A percentile compares a stretch with the other conserved stretches of the same genome.
Evolutionary conservation across 1,284 basidiomycete genomes (phyloP).

Genomic region (Jaminaea rosea): DNA sequence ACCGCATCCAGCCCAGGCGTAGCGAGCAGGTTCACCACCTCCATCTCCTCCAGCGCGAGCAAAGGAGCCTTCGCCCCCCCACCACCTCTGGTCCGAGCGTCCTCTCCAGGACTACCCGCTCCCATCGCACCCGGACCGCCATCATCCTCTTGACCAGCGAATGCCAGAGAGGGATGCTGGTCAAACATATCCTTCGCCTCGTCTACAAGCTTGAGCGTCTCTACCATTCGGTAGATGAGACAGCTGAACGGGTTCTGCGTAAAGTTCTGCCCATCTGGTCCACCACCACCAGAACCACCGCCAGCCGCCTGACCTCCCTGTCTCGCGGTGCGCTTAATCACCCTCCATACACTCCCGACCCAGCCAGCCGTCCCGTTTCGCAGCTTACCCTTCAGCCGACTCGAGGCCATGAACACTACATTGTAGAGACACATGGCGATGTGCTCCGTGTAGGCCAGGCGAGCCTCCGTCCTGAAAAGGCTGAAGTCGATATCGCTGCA

Average conservation of each 20-base stretch:
- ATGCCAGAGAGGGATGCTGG: conserved; percentile 49
- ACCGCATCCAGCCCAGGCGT: conserved; percentile 3
- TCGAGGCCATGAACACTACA: conserved; percentile 72
- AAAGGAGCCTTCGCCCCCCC: background rate
- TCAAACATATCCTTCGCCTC: conserved; percentile 68
- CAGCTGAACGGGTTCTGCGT: conserved; percentile 56
- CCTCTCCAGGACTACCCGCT: background rate
- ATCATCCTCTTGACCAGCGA: conserved; percentile 8
- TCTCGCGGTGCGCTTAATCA: conserved; percentile 48
- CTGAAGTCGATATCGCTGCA: conserved; percentile 67
- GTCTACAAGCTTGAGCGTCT: conserved; percentile 75
- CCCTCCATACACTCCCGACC: conserved; percentile 48
- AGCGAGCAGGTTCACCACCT: conserved; percentile 1
- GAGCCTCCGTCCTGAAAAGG: conserved; percentile 58
- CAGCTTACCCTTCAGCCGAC: conserved; percentile 61
- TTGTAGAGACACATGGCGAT: conserved; percentile 72
- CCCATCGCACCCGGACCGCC: background rate
- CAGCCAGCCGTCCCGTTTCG: conserved; percentile 51
- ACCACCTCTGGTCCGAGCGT: background rate
- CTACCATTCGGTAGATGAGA: conserved; percentile 66
- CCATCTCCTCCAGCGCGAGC: conserved; percentile 5
- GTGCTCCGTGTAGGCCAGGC: conserved; percentile 72
- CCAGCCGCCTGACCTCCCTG: conserved; percentile 50
- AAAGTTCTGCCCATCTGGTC: no score
- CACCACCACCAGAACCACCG: no score